Percentiles rank a stretch among this genome's conserved stretches.
Evolutionary conservation across 2,329 filamentous ascomycete species (phyloP).

Genomic region (Colletotrichum tanaceti): DNA sequence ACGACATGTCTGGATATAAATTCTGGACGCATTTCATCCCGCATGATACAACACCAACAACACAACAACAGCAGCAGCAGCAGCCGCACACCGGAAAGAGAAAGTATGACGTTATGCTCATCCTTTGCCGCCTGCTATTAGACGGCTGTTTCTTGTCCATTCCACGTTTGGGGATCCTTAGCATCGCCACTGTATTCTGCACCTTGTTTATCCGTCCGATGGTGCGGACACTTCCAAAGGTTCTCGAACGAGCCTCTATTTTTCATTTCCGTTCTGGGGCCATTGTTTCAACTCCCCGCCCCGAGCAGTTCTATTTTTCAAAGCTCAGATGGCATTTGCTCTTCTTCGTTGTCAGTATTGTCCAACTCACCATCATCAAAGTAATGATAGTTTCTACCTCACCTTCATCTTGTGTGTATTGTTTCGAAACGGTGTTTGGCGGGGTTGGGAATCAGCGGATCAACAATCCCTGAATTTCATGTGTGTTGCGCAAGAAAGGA

Average conservation of each 20-base stretch:
- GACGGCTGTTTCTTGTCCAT: background rate
- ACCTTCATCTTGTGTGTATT: background rate
- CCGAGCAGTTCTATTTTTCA: conserved; percentile 7
- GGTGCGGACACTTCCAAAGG: background rate
- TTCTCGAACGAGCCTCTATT: background rate
- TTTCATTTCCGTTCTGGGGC: background rate
- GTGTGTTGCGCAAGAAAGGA: conserved; percentile 5
- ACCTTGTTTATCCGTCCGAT: background rate
- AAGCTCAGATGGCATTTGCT: conserved; percentile 15
- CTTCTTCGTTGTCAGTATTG: conserved; percentile 37
- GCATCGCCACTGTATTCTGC: background rate
- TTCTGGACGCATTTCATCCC: background rate
- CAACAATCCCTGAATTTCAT: background rate
- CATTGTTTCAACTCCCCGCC: background rate
- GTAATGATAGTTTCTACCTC: conserved; percentile 35
- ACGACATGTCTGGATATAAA: conserved; percentile 12
- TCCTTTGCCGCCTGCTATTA: background rate
- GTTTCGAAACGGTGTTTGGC: conserved; percentile 12
- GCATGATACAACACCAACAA: conserved; percentile 11
- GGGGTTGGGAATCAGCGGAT: conserved; percentile 22
- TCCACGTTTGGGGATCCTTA: background rate
- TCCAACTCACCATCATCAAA: conserved; percentile 25
- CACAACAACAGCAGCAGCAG: too few species aligned
- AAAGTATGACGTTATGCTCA: conserved; percentile 8
- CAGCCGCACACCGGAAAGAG: conserved; percentile 12